Conservation (phyloP, 2,329 filamentous ascomycete genomes). For the Cladosporium velox region DNA sequence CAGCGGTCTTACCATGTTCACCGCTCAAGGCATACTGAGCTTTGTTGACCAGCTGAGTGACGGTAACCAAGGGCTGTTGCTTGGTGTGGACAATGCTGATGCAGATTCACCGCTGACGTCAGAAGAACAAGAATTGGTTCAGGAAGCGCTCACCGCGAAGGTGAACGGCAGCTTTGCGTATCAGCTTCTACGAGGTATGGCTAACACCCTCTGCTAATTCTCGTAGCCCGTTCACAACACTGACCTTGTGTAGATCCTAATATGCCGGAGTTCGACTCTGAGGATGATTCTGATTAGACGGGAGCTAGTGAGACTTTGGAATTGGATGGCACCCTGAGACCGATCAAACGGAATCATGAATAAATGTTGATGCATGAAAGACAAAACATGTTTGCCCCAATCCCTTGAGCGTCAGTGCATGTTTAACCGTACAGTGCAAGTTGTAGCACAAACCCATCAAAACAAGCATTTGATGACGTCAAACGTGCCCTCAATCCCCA, state of each 20-base stretch:
- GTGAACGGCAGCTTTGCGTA: constrained; percentile 49
- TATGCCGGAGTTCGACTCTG: constrained; percentile 44
- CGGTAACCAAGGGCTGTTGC: constrained; percentile 45
- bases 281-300: constrained; percentile 46
- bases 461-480: constrained; percentile 19
- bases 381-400: neutral
- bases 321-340: neutral
- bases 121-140: constrained; percentile 42
- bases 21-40: constrained; percentile 50
- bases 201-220: neutral
- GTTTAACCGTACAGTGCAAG: neutral
- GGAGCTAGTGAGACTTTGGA: neutral
- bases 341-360: neutral
- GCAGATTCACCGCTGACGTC: constrained; percentile 43
- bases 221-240: neutral
- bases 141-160: constrained; percentile 42
- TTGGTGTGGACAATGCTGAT: constrained; percentile 50
- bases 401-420: neutral
- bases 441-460: constrained; percentile 14
- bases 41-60: constrained; percentile 46
- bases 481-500: constrained; percentile 7
- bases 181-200: constrained; percentile 45
- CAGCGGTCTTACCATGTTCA: constrained; percentile 58
- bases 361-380: neutral
- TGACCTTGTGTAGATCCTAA: constrained; percentile 43